Evolutionary conservation across 129 eudicot genomes (phyloP), one percentile per base, ranked within the genome.

Genomic region (Tagetes erecta): DNA sequence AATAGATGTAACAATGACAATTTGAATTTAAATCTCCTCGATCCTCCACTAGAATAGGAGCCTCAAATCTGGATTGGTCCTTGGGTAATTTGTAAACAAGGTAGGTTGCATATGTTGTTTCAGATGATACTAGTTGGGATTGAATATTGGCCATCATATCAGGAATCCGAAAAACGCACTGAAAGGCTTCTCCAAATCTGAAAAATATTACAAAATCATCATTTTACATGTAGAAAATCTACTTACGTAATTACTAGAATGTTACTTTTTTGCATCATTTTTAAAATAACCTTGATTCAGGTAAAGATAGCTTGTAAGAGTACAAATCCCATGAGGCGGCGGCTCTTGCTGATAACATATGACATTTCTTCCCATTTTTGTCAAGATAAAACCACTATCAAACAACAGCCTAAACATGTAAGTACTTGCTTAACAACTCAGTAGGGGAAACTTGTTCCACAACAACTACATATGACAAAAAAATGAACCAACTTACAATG

Each of bases 301-400:
- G 80, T 67, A n/a, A 14, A 38, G 72, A 30, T 33, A 11, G 0
- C 50, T 42, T 47, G 10, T 14, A 1, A 34, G 0, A 0, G 9
- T 34, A 37, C n/a, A 2, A 0, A 1, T 6, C 4, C 2, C 2
- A 36, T 1, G 11, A 1, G 8, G 30, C 36, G 46, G 3, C 12
- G n/a, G 4, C 52, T 75, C 42, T 50, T 41, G 68, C 11, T 7
- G 80, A 36, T 67, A 76, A 8, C 59, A 67, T 33, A 40, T 7
- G 20, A 35, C 68, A 76, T 67, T 56, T 76, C 74, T 67, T 76
- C 8, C 68, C 73, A 55, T 41, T 52, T 6, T 76, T 53, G 8
- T 45, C 67, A 12, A 66, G 35, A n/a, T 2, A 76, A 58, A 67
- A 56, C 80, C 74, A 76, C 68, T 76, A 62, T 34, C 51, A 46